Conservation (phyloP, 2,329 filamentous ascomycete species). For the Penicillium sp. region DNA sequence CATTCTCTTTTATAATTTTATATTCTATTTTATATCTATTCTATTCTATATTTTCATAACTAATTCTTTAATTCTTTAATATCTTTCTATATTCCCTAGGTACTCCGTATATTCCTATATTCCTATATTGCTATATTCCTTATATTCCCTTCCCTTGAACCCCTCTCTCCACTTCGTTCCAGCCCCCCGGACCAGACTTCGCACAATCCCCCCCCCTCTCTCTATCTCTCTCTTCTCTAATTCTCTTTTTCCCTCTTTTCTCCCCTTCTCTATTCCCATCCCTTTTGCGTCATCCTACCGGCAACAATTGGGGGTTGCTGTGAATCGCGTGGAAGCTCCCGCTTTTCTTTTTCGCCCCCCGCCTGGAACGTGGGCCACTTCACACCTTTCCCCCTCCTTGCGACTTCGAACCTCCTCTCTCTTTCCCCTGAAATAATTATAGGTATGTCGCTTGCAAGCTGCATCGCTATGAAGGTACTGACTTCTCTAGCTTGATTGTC, state of each 20-base stretch:
- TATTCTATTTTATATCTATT: not conserved
- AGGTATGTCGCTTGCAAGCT: not conserved
- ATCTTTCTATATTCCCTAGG: not conserved
- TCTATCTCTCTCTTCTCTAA: not conserved
- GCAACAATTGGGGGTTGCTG: conserved; percentile 5
- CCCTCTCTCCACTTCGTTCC: conserved; percentile 16
- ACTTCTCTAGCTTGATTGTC: conserved; percentile 4
- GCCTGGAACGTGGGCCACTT: conserved; percentile 15
- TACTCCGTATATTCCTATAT: not conserved
- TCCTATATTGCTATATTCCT: not conserved
- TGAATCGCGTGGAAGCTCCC: conserved; percentile 6
- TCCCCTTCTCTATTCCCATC: not conserved
- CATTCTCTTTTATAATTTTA: not conserved
- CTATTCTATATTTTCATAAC: not conserved
- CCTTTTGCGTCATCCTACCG: not conserved
- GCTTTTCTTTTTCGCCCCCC: conserved; percentile 8
- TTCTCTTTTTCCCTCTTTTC: not conserved
- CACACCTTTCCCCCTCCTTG: conserved; percentile 3
- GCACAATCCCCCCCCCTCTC: conserved; percentile 11
- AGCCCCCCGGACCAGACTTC: conserved; percentile 17
- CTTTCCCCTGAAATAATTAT: not conserved
- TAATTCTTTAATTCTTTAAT: not conserved
- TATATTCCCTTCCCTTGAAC: conserved; percentile 1
- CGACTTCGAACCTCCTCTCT: not conserved
- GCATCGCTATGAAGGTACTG: not conserved